Evolutionary conservation across 2,329 filamentous ascomycete species (phyloP).

Genomic region (Fusarium kyushuense): DNA sequence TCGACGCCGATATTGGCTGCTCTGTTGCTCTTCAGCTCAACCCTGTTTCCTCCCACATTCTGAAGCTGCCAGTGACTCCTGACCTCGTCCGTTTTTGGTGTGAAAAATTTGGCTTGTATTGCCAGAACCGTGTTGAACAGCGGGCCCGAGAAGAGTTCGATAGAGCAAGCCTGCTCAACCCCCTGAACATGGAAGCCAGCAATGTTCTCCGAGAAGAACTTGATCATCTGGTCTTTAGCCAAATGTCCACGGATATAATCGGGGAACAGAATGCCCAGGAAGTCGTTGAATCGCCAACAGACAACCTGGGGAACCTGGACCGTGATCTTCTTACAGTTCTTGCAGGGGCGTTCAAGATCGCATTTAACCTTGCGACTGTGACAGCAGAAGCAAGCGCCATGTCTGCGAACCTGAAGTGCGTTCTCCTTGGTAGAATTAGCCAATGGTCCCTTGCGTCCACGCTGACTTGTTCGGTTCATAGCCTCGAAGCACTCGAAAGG

Average conservation of each 20-base stretch:
- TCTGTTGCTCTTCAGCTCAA: conserved; percentile 57
- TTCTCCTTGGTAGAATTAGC: conserved; percentile 66
- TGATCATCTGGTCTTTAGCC: conserved; percentile 61
- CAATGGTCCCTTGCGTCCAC: conserved; percentile 68
- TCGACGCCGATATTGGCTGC: conserved; percentile 66
- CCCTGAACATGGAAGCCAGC: conserved; percentile 58
- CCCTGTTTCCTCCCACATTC: conserved; percentile 51
- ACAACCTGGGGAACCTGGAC: conserved; percentile 64
- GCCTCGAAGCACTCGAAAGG: conserved; percentile 68
- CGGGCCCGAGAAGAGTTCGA: conserved; percentile 63
- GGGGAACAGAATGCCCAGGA: conserved; percentile 65
- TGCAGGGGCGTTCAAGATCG: conserved; percentile 66
- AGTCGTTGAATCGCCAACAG: conserved; percentile 71
- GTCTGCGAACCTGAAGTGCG: conserved; percentile 65
- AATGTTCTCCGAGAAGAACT: conserved; percentile 64
- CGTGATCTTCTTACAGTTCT: conserved; percentile 67
- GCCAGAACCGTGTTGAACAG: conserved; percentile 59
- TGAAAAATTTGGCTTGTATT: conserved; percentile 66
- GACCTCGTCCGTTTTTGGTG: conserved; percentile 60
- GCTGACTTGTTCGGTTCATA: conserved; percentile 62
- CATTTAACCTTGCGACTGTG: conserved; percentile 70
- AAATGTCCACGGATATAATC: conserved; percentile 65
- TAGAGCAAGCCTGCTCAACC: conserved; percentile 55
- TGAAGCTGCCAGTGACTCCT: conserved; percentile 64
- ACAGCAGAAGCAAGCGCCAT: conserved; percentile 70